phyloP scores from a whole-genome alignment of 345 rosid genomes.

The Corchorus capsularis region DNA sequence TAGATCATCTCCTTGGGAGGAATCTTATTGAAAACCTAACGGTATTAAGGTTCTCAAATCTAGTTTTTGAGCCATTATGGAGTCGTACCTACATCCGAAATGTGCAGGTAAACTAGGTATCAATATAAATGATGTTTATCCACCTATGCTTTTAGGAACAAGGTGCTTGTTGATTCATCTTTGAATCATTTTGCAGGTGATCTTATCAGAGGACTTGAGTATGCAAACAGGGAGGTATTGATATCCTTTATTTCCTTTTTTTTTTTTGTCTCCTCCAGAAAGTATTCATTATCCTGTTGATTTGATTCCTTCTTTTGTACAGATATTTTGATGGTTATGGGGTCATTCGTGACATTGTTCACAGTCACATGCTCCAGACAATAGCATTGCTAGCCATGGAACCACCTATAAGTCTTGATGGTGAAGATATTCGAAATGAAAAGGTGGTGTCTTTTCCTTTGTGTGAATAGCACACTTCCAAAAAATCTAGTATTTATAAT shows the following conservation, averaged over 20 bases:
- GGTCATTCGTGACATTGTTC: constrained; percentile 68
- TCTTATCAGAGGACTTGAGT: constrained; percentile 59
- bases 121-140: background rate
- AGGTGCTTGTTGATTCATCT: constrained; percentile 20
- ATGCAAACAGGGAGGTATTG: constrained; percentile 51
- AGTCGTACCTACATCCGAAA: constrained; percentile 62
- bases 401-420: constrained; percentile 77
- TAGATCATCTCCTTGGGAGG: constrained; percentile 75
- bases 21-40: constrained; percentile 79
- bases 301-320: constrained; percentile 11
- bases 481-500: background rate
- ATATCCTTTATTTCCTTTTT: background rate
- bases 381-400: constrained; percentile 83
- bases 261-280: constrained; percentile 5
- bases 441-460: constrained; percentile 43
- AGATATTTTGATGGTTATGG: constrained; percentile 88
- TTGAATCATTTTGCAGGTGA: constrained; percentile 47
- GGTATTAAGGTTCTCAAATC: constrained; percentile 70
- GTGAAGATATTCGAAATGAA: constrained; percentile 81
- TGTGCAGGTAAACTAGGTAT: constrained; percentile 49
- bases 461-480: background rate
- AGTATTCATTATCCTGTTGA: constrained; percentile 9
- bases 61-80: constrained; percentile 82
- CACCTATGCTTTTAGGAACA: background rate
- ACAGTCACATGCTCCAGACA: constrained; percentile 77